Percentiles rank a stretch among this genome's conserved stretches.
Conservation (phyloP, 805 yeast species). For the Grigorovia yakushimaensis region DNA sequence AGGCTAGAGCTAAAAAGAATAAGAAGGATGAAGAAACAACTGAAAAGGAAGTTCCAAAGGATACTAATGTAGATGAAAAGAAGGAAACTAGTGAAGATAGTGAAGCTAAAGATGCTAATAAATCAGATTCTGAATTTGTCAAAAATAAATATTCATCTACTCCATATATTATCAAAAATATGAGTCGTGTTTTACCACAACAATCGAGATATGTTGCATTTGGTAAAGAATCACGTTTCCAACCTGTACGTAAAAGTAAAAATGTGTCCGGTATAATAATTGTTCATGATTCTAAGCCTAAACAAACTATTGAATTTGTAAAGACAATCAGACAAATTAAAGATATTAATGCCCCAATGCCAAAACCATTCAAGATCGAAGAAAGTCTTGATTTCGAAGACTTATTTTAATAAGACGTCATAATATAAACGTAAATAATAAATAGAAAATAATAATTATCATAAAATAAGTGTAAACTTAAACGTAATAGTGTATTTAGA, state of each 20-base stretch:
- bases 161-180: conserved; percentile 63
- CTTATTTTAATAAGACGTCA: background rate
- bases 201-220: conserved; percentile 81
- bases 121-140: conserved; percentile 23
- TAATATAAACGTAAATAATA: background rate
- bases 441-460: background rate
- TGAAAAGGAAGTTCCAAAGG: conserved; percentile 24
- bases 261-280: conserved; percentile 65
- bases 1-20: conserved; percentile 72
- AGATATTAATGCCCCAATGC: conserved; percentile 58
- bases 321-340: conserved; percentile 77
- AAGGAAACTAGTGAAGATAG: conserved; percentile 19
- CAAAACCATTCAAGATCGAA: conserved; percentile 26
- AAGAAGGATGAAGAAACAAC: conserved; percentile 41
- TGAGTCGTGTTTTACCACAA: conserved; percentile 82
- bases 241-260: conserved; percentile 71
- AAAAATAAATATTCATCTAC: conserved; percentile 48
- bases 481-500: background rate
- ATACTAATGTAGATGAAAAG: conserved; percentile 6
- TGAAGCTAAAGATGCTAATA: conserved; percentile 16
- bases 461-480: background rate
- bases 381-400: conserved; percentile 22
- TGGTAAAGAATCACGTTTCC: conserved; percentile 61
- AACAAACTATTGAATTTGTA: conserved; percentile 52
- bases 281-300: conserved; percentile 53